Evolutionary conservation across 2,329 filamentous ascomycete species (phyloP), one percentile per base, ranked within the genome.

Genomic region (Venturia carpophila): DNA sequence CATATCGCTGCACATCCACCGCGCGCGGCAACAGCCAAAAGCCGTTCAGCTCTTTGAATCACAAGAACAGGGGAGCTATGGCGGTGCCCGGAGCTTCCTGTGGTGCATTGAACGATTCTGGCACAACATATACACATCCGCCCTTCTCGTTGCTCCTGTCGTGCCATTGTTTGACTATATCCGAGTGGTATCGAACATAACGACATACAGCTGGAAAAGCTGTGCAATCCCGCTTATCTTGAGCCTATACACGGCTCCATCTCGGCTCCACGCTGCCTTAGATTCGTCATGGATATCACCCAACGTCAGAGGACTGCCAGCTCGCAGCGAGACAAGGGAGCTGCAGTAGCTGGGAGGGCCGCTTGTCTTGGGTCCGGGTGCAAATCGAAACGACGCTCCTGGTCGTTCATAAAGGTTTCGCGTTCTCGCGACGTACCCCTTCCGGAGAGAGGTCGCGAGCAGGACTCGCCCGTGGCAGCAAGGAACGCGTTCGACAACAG

Each of bases 361-460:
- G 52, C 27, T 21, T 58, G 30, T 11, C 13, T 11, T n/a, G 27
- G 2, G 52, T 58, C 52, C 52, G 52, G 52, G 17, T 15, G 15
- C 52, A 58, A 21, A 37, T 7, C 24, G 52, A 37, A 58, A 58
- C 52, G 52, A 58, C 52, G 10, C 17, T 37, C 27, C 30, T 58
- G 52, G 52, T 58, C 52, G 27, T 58, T 58, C 17, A 58, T 58
- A 58, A 58, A 58, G 37, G 52, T 58, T 37, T 58, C 52, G 30
- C 27, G 5, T 1, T 34, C 27, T n/a, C 52, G 27, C 52, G 52
- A 58, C 19, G 27, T 27, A 15, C 19, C 52, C 19, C 17, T n/a
- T 37, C 3, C 52, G 37, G 37, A 58, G 30, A 58, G 52, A 58
- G 4, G 52, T 37, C 52, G 30, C 27, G 52, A 58, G 52, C 52